Base-by-base conservation (phyloP, 2,329 filamentous ascomycete species). In the Ophiocordyceps sinensis region DNA sequence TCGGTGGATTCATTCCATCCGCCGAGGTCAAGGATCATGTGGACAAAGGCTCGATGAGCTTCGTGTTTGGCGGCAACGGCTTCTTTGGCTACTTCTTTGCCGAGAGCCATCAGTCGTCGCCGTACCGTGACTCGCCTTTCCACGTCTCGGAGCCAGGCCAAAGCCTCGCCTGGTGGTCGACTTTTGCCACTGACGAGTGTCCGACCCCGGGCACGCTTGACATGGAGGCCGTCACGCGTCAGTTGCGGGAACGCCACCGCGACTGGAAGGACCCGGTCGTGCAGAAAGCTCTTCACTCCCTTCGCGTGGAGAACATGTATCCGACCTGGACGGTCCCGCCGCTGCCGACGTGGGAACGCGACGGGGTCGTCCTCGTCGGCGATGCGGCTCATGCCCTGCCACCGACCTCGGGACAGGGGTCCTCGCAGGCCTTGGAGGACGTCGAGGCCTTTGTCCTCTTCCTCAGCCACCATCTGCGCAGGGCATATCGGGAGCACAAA, bases 361-460 rank as follows among this genome's bases (percentile, higher is more conserved):
- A 51, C 32, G 49, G 49, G 14, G 45, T 50, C 31, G 48, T 51
- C 21, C 37, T 51, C 5, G 19, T 51, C 13, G 49, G 49, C 12
- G 49, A 51, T 15, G 49, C 49, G 8, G 49, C 49, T 9, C 49
- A 51, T 42, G 47, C 49, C 3, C 40, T 51, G 5, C 49, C 49
- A 0, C 34, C 49, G 6, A 49, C 45, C 2, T 50, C 48, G 15
- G 48, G 48, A 4, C 49, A 51, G 29, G 49, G 49, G 1, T 38
- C 44, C 4, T 50, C 48, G 1, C 49, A 51, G 21, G 48, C 49
- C 3, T 21, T 51, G 10, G 49, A 51, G 21, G 49, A 51, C 19
- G 45, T 41, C 7, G 49, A 50, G 31, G 42, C 47, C 3, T 44
- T 51, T 30, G 36, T 40, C 1, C 38, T 50, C 6, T 42, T 51